A percentile compares a stretch with the other conserved stretches of the same genome.
phyloP scores from a whole-genome alignment of 2,329 filamentous ascomycete species.

The Bipolaris victoriae region DNA sequence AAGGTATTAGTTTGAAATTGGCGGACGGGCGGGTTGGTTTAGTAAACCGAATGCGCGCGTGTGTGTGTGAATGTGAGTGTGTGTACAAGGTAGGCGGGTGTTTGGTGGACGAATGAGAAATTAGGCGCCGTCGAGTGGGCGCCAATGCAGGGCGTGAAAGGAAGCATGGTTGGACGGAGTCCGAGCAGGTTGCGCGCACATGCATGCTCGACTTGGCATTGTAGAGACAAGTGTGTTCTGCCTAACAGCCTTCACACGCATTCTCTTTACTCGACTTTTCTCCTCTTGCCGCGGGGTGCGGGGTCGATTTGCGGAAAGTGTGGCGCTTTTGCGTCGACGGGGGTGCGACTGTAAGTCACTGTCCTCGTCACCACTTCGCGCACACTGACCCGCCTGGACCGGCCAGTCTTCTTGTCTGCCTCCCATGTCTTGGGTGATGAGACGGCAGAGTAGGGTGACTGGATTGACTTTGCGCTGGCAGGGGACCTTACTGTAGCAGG shows the following conservation, averaged over 20 bases:
- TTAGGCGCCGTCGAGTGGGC: constrained; percentile 27
- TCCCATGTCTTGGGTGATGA: constrained; percentile 80
- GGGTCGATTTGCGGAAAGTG: constrained; percentile 74
- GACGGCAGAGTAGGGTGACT: constrained; percentile 76
- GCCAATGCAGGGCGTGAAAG: constrained; percentile 26
- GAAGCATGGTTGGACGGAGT: constrained; percentile 22
- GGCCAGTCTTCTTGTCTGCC: constrained; percentile 67
- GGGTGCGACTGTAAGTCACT: constrained; percentile 78
- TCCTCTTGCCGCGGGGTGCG: constrained; percentile 89
- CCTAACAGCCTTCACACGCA: constrained; percentile 16
- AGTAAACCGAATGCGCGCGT: neutral
- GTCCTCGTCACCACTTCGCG: constrained; percentile 93
- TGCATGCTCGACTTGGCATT: constrained; percentile 25
- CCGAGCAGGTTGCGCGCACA: constrained; percentile 34
- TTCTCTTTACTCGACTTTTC: constrained; percentile 66
- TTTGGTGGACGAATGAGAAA: constrained; percentile 13
- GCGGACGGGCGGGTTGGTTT: constrained; percentile 14
- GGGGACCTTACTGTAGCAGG: constrained; percentile 68
- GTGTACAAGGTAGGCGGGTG: constrained; percentile 8
- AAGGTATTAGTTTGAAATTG: constrained; percentile 24
- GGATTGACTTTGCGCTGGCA: constrained; percentile 60
- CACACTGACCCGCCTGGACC: constrained; percentile 69
- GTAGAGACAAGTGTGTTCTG: constrained; percentile 18
- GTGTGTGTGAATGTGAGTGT: neutral
- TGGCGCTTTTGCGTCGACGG: constrained; percentile 47